Conservation (phyloP, 2,329 filamentous ascomycete species). For the Pseudopyricularia cyperi region DNA sequence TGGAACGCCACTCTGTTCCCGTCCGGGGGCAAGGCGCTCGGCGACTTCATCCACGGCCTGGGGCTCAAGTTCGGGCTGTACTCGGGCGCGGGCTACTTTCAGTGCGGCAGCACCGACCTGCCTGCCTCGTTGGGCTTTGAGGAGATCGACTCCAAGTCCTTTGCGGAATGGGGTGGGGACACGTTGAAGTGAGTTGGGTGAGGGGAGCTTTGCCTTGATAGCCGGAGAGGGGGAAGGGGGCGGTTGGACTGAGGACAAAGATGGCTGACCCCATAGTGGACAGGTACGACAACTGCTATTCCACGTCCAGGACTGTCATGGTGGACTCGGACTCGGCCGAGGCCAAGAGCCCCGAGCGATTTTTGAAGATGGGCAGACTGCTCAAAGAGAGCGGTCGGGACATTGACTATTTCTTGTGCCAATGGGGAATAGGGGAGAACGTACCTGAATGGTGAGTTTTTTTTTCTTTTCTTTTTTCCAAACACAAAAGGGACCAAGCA, state of each 20-base stretch:
- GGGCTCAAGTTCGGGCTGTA: slow-evolving; percentile 41
- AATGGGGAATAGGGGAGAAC: slow-evolving; percentile 37
- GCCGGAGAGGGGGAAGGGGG: background rate
- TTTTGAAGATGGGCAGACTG: slow-evolving; percentile 30
- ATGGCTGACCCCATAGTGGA: background rate
- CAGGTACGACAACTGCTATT: slow-evolving; percentile 36
- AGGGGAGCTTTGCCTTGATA: background rate
- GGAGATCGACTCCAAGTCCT: slow-evolving; percentile 24
- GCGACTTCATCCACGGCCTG: slow-evolving; percentile 33
- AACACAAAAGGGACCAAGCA: background rate
- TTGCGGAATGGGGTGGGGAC: slow-evolving; percentile 30
- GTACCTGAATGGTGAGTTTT: slow-evolving; percentile 14
- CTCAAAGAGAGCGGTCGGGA: slow-evolving; percentile 24
- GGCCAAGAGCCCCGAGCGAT: slow-evolving; percentile 24
- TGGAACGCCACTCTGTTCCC: slow-evolving; percentile 38
- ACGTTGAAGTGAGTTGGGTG: slow-evolving; percentile 33
- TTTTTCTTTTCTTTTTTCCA: too few relatives aligned
- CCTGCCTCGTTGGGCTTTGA: slow-evolving; percentile 32
- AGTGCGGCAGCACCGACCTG: slow-evolving; percentile 27
- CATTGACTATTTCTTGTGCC: slow-evolving; percentile 36
- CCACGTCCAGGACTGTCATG: slow-evolving; percentile 25
- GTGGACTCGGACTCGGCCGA: slow-evolving; percentile 25
- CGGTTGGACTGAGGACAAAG: too few relatives aligned
- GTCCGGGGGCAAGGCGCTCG: slow-evolving; percentile 32
- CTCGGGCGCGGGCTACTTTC: slow-evolving; percentile 31